A percentile compares a stretch with the other conserved stretches of the same genome.
Conservation (phyloP, 495 filamentous ascomycete genomes). For the Lineolata rhizophorae region DNA sequence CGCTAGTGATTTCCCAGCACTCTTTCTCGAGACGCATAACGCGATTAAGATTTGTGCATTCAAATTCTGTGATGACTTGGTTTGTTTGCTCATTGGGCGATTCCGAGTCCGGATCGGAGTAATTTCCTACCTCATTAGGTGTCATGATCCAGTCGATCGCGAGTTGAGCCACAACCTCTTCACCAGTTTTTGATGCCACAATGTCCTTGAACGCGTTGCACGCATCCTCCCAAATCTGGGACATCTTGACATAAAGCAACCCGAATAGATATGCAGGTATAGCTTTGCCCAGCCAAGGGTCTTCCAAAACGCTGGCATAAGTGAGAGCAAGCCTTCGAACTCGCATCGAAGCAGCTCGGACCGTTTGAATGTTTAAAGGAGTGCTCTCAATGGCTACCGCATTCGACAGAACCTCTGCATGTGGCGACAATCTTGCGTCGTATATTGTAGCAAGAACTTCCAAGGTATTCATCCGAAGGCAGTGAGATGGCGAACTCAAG, state of each 20-base stretch:
- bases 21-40: slow-evolving; percentile 26
- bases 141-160: slow-evolving; percentile 69
- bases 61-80: slow-evolving; percentile 45
- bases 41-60: slow-evolving; percentile 52
- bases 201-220: slow-evolving; percentile 53
- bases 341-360: slow-evolving; percentile 57
- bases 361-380: slow-evolving; percentile 51
- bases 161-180: slow-evolving; percentile 48
- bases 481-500: slow-evolving; percentile 47
- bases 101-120: too few relatives aligned
- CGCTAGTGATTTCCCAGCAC: slow-evolving; percentile 19
- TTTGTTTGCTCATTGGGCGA: too few relatives aligned
- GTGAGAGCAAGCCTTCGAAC: slow-evolving; percentile 51
- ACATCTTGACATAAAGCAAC: slow-evolving; percentile 60
- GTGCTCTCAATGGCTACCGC: slow-evolving; percentile 54
- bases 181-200: slow-evolving; percentile 42
- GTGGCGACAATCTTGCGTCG: slow-evolving; percentile 16
- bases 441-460: slow-evolving; percentile 35
- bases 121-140: too few relatives aligned
- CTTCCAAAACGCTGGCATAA: slow-evolving; percentile 28
- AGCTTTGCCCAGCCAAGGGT: slow-evolving; percentile 43
- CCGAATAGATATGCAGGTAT: slow-evolving; percentile 76
- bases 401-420: slow-evolving; percentile 22
- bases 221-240: slow-evolving; percentile 71
- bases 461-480: slow-evolving; percentile 46